Evolutionary conservation across 495 filamentous ascomycete genomes (phyloP).

Genomic region (Xylaria nigripes): DNA sequence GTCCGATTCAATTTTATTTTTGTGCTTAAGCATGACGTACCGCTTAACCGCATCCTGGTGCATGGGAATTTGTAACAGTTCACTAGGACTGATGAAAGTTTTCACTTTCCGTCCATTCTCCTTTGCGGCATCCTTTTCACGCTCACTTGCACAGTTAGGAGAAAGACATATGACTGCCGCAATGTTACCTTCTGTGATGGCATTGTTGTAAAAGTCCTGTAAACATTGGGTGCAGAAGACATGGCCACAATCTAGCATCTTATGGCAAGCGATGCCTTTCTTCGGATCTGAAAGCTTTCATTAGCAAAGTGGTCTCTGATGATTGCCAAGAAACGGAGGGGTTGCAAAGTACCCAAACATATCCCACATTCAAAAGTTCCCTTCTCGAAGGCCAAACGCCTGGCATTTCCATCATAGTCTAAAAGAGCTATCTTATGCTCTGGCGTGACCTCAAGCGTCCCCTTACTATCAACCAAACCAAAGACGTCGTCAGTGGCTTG

Average conservation of each 20-base stretch:
- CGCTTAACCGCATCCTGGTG: slow-evolving; percentile 66
- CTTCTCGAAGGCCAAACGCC: slow-evolving; percentile 64
- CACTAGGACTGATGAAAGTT: slow-evolving; percentile 72
- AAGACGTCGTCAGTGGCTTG: slow-evolving; percentile 72
- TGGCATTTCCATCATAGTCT: slow-evolving; percentile 68
- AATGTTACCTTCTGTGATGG: slow-evolving; percentile 79
- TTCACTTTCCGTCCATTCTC: slow-evolving; percentile 37
- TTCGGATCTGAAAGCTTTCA: slow-evolving; percentile 63
- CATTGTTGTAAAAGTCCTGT: slow-evolving; percentile 79
- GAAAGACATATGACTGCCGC: slow-evolving; percentile 66
- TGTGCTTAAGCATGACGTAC: slow-evolving; percentile 83
- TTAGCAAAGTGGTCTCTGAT: slow-evolving; percentile 18
- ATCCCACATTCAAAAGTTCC: slow-evolving; percentile 86
- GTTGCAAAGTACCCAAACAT: slow-evolving; percentile 50
- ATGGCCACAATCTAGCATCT: slow-evolving; percentile 69
- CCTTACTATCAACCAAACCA: slow-evolving; percentile 50
- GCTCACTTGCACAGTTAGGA: slow-evolving; percentile 64
- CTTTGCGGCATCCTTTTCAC: slow-evolving; percentile 24
- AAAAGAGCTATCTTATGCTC: slow-evolving; percentile 66
- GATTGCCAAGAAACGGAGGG: not conserved
- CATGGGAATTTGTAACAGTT: slow-evolving; percentile 79
- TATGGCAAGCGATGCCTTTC: slow-evolving; percentile 75
- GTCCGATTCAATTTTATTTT: slow-evolving; percentile 82
- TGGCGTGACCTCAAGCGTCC: slow-evolving; percentile 44
- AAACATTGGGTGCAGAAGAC: slow-evolving; percentile 85